Conservation (phyloP, 164 flowering plant species). For the Echeveria elegans region DNA sequence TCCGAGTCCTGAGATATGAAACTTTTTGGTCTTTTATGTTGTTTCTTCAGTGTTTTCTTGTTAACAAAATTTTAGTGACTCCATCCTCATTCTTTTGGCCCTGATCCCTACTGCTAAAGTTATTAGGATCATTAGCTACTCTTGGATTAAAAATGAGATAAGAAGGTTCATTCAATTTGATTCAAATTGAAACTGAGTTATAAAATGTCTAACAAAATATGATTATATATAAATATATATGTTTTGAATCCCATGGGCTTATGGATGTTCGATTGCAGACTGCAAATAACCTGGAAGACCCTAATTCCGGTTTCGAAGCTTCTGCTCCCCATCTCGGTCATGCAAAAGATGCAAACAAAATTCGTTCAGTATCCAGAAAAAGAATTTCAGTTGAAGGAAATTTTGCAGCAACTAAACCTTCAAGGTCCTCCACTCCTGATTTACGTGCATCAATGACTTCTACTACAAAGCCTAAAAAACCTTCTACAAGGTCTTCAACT, state of each 20-base stretch:
- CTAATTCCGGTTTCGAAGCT: not conserved
- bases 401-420: constrained; percentile 37
- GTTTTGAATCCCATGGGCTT: not conserved
- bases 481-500: constrained; percentile 37
- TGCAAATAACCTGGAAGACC: not conserved
- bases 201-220: not conserved
- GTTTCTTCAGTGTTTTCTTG: not conserved
- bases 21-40: not conserved
- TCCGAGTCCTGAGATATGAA: not conserved
- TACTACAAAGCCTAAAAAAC: constrained; percentile 24
- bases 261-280: not conserved
- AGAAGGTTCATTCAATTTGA: not conserved
- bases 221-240: not conserved
- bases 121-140: not conserved
- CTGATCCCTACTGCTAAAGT: not conserved
- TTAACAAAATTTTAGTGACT: not conserved
- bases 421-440: constrained; percentile 85
- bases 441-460: constrained; percentile 51
- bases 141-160: not conserved
- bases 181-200: not conserved
- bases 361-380: constrained; percentile 35
- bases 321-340: not conserved
- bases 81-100: not conserved
- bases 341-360: constrained; percentile 13
- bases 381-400: constrained; percentile 32